Evolutionary conservation across 768 basidiomycete genomes (phyloP).

Genomic region (Lactarius sp.): DNA sequence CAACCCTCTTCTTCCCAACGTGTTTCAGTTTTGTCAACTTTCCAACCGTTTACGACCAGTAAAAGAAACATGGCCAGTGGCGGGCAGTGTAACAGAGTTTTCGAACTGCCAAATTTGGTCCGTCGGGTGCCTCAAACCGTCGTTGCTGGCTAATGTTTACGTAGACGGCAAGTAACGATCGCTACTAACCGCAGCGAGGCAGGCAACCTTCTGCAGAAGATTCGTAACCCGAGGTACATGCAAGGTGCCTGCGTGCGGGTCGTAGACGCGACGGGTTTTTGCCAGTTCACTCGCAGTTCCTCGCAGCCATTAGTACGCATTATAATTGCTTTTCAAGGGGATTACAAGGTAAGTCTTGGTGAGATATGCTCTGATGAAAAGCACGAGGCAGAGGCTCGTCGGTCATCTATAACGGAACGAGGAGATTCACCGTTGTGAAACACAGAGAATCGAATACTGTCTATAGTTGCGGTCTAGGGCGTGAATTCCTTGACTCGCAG

Average conservation of each 20-base stretch:
- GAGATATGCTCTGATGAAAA: constrained; percentile 5
- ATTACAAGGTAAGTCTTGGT: constrained; percentile 6
- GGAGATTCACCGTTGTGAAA: neutral
- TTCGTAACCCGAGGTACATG: constrained; percentile 16
- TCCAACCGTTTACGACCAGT: constrained; percentile 12
- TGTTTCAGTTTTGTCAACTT: constrained; percentile 20
- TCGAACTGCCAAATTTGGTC: constrained; percentile 15
- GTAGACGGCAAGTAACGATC: constrained; percentile 22
- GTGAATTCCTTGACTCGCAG: neutral
- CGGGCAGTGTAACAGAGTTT: neutral
- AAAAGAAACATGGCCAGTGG: constrained; percentile 15
- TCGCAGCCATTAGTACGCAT: constrained; percentile 1
- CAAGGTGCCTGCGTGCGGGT: constrained; percentile 11
- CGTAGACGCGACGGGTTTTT: constrained; percentile 6
- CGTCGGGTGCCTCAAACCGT: constrained; percentile 9
- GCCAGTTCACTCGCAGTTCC: neutral
- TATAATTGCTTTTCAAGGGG: neutral
- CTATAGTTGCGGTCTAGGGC: neutral
- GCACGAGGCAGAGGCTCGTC: constrained; percentile 3
- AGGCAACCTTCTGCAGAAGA: constrained; percentile 23
- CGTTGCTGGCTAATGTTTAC: constrained; percentile 19
- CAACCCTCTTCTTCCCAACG: constrained; percentile 17
- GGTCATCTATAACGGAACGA: neutral
- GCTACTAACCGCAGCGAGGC: constrained; percentile 21
- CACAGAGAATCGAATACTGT: neutral